Base-by-base conservation (phyloP, 768 basidiomycete genomes). In the Mycena filopes region DNA sequence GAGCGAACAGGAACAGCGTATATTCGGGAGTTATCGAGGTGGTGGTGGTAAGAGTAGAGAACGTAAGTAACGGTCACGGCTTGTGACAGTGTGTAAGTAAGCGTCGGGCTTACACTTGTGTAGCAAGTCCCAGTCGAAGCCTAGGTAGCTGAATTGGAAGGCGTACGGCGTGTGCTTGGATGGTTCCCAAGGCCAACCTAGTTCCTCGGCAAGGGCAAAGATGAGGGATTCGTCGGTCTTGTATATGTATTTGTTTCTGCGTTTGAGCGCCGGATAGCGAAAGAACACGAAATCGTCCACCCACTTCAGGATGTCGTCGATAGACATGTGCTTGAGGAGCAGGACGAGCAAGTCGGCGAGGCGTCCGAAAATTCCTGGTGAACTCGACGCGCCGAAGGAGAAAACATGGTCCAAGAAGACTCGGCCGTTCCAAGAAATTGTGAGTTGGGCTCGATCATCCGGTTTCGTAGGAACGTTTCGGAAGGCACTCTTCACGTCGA, bases 221-320 rank as follows among this genome's bases (percentile, higher is more conserved):
- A 71, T 60, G 15, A 70, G 55, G 12, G 33, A 20, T 23, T 61
- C 70, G 28, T 63, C 48, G 45, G 70, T 64, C 0, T 40, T 1
- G 58, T 60, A 72, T 4, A 4, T 16, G 49, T 21, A 41, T 10
- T 25, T 15, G 1, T 63, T 26, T 4, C 13, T 7, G 15, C 11
- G 12, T 1, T 2, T 8, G 12, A 11, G n/a, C 2, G 13, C 36
- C n/a, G 68, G 60, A 54, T 33, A 60, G 3, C 60, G 36, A 28
- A 73, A 72, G 33, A 73, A 71, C 4, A 67, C 29, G 45, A 70
- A 74, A 26, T 75, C 66, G 26, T 75, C 71, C 0, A 70, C 71
- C 73, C 73, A 75, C 21, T 71, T 72, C 1, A 71, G 6, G 0
- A 71, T 15, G 4, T 61, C 63, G 0, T 69, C 16, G 12, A 72